These are phyloP conservation scores for Cercospora sp. DNA, from an alignment of 2,329 filamentous ascomycete species.

Conservation along the genomic window DNA sequence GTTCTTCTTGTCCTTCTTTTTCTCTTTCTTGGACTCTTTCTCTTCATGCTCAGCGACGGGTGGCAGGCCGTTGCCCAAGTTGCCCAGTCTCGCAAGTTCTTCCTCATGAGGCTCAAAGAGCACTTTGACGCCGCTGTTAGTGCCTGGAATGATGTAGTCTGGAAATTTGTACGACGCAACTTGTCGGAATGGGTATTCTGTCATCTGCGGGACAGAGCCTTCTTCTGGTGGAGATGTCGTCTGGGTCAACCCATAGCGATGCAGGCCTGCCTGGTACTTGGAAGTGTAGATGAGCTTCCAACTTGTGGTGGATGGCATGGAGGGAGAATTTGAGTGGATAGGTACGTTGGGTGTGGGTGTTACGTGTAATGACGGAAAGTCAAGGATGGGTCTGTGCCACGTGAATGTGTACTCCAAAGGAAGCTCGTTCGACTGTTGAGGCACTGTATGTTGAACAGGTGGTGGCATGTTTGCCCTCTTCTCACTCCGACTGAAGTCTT, in stretches of 20 bases:
- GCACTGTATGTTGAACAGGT: not conserved
- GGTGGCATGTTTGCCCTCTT: not conserved
- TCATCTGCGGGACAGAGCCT: not conserved
- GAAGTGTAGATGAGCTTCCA: conserved; percentile 19
- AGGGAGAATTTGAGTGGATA: conserved; percentile 10
- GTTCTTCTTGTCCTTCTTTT: conserved; percentile 2
- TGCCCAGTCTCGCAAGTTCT: conserved; percentile 13
- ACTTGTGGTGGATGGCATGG: conserved; percentile 12
- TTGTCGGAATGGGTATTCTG: conserved; percentile 19
- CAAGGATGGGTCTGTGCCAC: conserved; percentile 14
- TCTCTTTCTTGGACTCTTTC: not conserved
- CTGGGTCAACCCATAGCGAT: conserved; percentile 11
- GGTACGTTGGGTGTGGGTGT: not conserved
- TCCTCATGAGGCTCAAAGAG: conserved; percentile 21
- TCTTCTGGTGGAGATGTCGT: not conserved
- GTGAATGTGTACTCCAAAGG: conserved; percentile 14
- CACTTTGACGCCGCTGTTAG: conserved; percentile 9
- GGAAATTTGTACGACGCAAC: conserved; percentile 16
- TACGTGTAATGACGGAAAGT: conserved; percentile 14
- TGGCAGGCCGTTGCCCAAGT: not conserved
- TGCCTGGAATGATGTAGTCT: conserved; percentile 15
- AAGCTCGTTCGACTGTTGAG: not conserved
- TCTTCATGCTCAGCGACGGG: not conserved
- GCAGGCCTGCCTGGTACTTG: conserved; percentile 15
- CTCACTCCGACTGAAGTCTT: conserved; percentile 7